These are phyloP conservation scores for Akanthomyces lecanii DNA, from an alignment of 2,329 filamentous ascomycete genomes.

Conservation along the genomic window DNA sequence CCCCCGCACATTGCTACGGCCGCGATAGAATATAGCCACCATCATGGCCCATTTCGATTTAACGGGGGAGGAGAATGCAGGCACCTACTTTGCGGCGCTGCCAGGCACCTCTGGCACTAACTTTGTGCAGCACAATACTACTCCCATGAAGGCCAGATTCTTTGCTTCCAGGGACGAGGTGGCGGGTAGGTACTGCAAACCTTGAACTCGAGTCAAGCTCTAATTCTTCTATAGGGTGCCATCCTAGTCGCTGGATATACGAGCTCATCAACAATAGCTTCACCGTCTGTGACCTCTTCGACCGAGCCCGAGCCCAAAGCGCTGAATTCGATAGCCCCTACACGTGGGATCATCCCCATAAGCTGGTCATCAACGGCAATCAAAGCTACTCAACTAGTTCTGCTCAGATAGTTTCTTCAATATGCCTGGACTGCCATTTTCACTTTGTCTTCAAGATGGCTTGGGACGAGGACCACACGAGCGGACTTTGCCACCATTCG, in stretches of 20 bases:
- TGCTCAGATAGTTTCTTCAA: constrained; percentile 30
- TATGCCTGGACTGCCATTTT: constrained; percentile 39
- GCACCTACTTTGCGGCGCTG: constrained; percentile 29
- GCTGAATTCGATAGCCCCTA: constrained; percentile 29
- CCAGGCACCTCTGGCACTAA: constrained; percentile 29
- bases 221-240: constrained; percentile 20
- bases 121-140: constrained; percentile 30
- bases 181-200: constrained; percentile 23
- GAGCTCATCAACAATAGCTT: constrained; percentile 37
- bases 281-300: constrained; percentile 33
- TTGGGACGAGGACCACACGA: constrained; percentile 29
- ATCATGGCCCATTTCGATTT: constrained; percentile 30
- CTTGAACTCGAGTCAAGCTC: constrained; percentile 17
- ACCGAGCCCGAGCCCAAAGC: constrained; percentile 29
- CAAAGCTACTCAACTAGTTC: constrained; percentile 31
- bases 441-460: constrained; percentile 38
- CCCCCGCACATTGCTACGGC: background rate
- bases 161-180: constrained; percentile 25
- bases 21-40: background rate
- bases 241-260: constrained; percentile 40
- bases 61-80: constrained; percentile 27
- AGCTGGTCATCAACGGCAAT: constrained; percentile 37
- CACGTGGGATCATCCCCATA: constrained; percentile 34
- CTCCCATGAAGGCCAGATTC: constrained; percentile 29
- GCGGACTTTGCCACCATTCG: constrained; percentile 29